These are phyloP conservation scores for Austroboletus rostrupii DNA, from an alignment of 1,284 basidiomycete species.

Conservation along the genomic window DNA sequence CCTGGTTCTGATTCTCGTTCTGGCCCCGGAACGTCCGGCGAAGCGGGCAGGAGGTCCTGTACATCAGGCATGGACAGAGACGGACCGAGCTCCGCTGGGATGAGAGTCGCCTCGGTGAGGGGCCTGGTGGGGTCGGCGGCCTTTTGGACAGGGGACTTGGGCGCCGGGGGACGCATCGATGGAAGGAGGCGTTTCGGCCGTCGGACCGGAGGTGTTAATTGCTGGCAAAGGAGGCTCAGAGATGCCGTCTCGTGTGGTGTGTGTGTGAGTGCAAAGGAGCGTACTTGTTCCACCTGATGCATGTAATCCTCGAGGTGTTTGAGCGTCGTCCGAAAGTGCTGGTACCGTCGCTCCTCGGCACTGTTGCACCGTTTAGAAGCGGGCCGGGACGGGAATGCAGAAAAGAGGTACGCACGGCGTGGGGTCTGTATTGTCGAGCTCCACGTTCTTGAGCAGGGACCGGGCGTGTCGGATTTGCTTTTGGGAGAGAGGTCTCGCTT, in stretches of 20 bases:
- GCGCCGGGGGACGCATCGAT: constrained; percentile 28
- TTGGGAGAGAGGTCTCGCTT: neutral
- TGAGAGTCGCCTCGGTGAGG: constrained; percentile 23
- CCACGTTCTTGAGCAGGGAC: constrained; percentile 54
- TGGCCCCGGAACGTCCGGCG: constrained; percentile 2
- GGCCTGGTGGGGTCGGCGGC: neutral
- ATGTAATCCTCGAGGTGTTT: constrained; percentile 52
- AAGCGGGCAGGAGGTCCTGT: constrained; percentile 20
- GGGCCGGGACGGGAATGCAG: neutral
- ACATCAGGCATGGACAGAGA: constrained; percentile 5
- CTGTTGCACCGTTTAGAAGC: constrained; percentile 24
- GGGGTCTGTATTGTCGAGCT: constrained; percentile 42
- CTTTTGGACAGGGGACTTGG: constrained; percentile 5
- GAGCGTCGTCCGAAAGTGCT: constrained; percentile 46
- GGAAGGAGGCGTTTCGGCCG: constrained; percentile 39
- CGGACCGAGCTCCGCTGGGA: constrained; percentile 20
- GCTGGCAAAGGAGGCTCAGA: constrained; percentile 28
- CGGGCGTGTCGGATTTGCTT: constrained; percentile 67
- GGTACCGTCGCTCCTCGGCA: constrained; percentile 37
- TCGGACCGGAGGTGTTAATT: constrained; percentile 33
- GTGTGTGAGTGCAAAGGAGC: neutral
- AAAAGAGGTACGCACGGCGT: constrained; percentile 38
- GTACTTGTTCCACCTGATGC: constrained; percentile 47
- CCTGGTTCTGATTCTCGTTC: neutral
- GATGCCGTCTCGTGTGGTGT: neutral